phyloP scores from a whole-genome alignment of 768 basidiomycete genomes.

The Candolleomyces aberdarensis region DNA sequence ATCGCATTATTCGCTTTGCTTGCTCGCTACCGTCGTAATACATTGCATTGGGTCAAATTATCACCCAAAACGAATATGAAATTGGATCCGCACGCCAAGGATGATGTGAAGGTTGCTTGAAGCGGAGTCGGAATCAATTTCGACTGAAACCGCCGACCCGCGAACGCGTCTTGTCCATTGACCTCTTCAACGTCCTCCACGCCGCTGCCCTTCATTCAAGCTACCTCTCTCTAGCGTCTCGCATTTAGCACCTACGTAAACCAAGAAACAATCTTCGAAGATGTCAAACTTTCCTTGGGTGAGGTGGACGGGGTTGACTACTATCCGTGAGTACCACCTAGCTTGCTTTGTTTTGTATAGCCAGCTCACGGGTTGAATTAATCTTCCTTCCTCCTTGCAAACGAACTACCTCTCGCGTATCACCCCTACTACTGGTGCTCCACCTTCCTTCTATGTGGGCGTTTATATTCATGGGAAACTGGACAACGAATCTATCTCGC shows the following conservation, averaged over 20 bases:
- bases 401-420: no score
- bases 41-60: neutral
- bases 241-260: neutral
- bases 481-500: no score
- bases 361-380: neutral
- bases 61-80: neutral
- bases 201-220: neutral
- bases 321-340: conserved; percentile 41
- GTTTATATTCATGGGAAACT: no score
- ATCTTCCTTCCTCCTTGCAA: conserved; percentile 6
- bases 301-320: conserved; percentile 44
- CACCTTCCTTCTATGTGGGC: no score
- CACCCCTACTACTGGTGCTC: no score
- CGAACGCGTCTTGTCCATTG: neutral
- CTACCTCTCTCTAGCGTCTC: neutral
- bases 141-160: neutral
- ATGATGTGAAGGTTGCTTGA: neutral
- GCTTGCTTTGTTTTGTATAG: neutral
- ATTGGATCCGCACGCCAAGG: neutral
- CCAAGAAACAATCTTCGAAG: neutral
- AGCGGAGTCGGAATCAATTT: conserved; percentile 1
- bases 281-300: conserved; percentile 60
- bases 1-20: neutral
- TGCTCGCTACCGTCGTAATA: neutral
- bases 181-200: neutral